Percentiles rank a stretch among this genome's conserved stretches.
phyloP scores from a whole-genome alignment of 2,329 filamentous ascomycete genomes.

The Colletotrichum sp. region DNA sequence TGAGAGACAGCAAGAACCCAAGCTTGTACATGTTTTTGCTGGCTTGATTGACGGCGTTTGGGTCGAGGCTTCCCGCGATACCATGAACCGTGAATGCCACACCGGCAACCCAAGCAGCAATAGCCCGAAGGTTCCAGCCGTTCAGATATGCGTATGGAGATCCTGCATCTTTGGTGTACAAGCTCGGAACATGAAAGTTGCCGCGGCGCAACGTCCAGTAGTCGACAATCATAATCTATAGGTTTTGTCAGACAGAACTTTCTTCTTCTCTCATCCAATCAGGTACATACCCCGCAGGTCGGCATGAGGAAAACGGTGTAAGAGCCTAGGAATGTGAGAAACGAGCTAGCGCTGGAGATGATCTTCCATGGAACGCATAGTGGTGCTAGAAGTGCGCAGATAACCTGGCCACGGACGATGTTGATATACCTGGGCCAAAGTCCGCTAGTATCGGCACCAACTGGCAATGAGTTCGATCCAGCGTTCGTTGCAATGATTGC shows the following conservation, averaged over 20 bases:
- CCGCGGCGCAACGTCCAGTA: constrained; percentile 35
- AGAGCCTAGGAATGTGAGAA: constrained; percentile 28
- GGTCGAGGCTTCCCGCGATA: constrained; percentile 28
- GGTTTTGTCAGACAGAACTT: not conserved
- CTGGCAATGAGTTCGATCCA: constrained; percentile 33
- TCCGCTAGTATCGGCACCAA: constrained; percentile 34
- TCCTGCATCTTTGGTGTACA: constrained; percentile 27
- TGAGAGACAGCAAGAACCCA: constrained; percentile 30
- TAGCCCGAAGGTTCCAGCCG: not conserved
- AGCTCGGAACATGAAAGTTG: constrained; percentile 36
- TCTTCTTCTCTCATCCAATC: no score
- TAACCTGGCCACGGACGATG: constrained; percentile 33
- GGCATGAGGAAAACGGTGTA: constrained; percentile 37
- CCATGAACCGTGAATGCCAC: constrained; percentile 28
- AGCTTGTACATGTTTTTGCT: constrained; percentile 30
- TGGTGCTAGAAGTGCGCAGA: constrained; percentile 33
- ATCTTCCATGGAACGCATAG: constrained; percentile 37
- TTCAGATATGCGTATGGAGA: not conserved
- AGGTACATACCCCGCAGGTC: constrained; percentile 27
- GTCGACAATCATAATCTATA: constrained; percentile 38
- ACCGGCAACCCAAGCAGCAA: not conserved
- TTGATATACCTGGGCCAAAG: constrained; percentile 33
- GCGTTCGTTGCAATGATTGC: constrained; percentile 25
- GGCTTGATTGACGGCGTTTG: constrained; percentile 23
- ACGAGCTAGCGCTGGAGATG: constrained; percentile 22